phyloP scores from a whole-genome alignment of 73 alveolate species.

The Blepharisma japonicum region DNA sequence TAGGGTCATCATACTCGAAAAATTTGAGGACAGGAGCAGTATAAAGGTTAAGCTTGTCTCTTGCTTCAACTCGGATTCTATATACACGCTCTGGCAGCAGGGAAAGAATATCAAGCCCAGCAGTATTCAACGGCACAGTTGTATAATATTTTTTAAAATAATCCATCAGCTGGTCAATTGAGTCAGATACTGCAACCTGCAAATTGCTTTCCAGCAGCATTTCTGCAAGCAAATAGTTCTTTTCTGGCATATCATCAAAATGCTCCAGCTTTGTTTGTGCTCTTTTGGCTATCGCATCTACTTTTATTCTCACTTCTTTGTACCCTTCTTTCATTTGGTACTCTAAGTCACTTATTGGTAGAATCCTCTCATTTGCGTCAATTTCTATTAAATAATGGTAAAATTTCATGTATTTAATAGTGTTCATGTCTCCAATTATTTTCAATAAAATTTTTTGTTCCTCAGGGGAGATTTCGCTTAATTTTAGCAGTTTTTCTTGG shows the following conservation, averaged over 20 bases:
- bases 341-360: no score
- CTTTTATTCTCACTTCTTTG: neutral
- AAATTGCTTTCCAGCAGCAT: conserved; percentile 9
- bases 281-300: neutral
- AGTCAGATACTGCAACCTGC: neutral
- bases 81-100: neutral
- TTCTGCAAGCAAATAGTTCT: neutral
- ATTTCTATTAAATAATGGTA: no score
- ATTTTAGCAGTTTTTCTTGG: no score
- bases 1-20: neutral
- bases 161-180: conserved; percentile 6
- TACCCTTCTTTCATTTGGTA: neutral
- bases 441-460: no score
- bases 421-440: no score
- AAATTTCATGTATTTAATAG: no score
- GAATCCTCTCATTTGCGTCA: no score
- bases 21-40: neutral
- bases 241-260: neutral
- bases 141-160: neutral
- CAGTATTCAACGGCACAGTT: neutral
- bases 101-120: neutral
- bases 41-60: neutral
- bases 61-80: neutral
- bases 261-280: neutral
- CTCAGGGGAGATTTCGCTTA: no score